Conservation (phyloP, 441 rosid genomes). For the Euphorbia schlechtendalii region DNA sequence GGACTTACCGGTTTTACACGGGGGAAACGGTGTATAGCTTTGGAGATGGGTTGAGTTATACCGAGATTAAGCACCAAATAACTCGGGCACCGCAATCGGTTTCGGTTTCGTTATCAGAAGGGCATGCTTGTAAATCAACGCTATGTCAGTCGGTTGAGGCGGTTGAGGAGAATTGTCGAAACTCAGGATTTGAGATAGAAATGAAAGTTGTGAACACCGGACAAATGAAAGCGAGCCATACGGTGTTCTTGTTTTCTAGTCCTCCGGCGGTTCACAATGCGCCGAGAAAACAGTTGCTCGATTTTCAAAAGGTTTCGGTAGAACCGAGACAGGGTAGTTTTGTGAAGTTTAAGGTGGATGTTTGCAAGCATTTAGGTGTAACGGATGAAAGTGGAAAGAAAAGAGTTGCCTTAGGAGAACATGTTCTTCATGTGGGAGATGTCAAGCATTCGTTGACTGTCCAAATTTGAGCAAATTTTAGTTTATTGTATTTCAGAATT, state of each 20-base stretch:
- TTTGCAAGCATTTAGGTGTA: slow-evolving; percentile 72
- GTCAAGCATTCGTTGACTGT: slow-evolving; percentile 54
- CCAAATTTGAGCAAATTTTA: slow-evolving; percentile 39
- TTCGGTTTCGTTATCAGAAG: slow-evolving; percentile 36
- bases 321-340: slow-evolving; percentile 26
- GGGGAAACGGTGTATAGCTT: slow-evolving; percentile 74
- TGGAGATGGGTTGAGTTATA: slow-evolving; percentile 70
- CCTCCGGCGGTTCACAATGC: slow-evolving; percentile 73
- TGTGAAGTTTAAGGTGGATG: slow-evolving; percentile 53
- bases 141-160: slow-evolving; percentile 55
- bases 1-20: slow-evolving; percentile 75
- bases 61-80: slow-evolving; percentile 36
- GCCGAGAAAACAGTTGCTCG: slow-evolving; percentile 64
- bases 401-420: slow-evolving; percentile 63
- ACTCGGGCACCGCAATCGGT: slow-evolving; percentile 42
- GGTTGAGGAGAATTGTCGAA: slow-evolving; percentile 32
- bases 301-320: slow-evolving; percentile 63
- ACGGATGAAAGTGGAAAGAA: slow-evolving; percentile 62
- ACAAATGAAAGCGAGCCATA: slow-evolving; percentile 46
- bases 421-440: slow-evolving; percentile 68
- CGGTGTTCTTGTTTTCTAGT: slow-evolving; percentile 61
- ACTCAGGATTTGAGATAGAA: slow-evolving; percentile 36
- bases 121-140: slow-evolving; percentile 50
- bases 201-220: slow-evolving; percentile 50
- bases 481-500: not conserved